phyloP scores from a whole-genome alignment of 495 filamentous ascomycete genomes.

The Aspergillus egyptiacus region DNA sequence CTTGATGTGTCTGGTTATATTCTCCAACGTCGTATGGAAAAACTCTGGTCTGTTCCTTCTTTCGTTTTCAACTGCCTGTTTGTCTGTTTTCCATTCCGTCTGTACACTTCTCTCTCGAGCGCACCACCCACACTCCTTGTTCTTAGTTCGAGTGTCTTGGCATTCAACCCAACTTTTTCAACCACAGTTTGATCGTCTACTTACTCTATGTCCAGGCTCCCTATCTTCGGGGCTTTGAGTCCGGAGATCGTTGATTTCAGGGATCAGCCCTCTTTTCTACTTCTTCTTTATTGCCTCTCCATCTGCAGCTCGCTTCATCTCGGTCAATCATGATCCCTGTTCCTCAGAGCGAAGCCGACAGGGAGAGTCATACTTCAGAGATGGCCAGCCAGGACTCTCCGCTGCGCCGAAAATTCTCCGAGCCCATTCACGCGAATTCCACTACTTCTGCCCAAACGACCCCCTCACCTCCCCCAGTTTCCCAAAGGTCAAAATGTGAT shows the following conservation, averaged over 20 bases:
- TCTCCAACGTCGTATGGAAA: not conserved
- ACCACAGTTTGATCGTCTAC: constrained; percentile 18
- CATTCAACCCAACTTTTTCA: constrained; percentile 38
- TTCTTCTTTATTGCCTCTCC: constrained; percentile 5
- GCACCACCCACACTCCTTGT: constrained; percentile 26
- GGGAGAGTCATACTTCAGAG: constrained; percentile 38
- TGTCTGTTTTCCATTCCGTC: constrained; percentile 1
- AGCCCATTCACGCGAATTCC: constrained; percentile 33
- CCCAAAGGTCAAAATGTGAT: constrained; percentile 26
- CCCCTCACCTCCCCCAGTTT: constrained; percentile 30
- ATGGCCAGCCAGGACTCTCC: constrained; percentile 40
- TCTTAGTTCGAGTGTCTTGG: constrained; percentile 30
- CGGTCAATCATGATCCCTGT: constrained; percentile 31
- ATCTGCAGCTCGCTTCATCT: constrained; percentile 1
- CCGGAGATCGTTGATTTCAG: constrained; percentile 4
- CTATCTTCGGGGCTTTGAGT: constrained; percentile 7
- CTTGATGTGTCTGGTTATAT: constrained; percentile 1
- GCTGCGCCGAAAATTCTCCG: constrained; percentile 42
- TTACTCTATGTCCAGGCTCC: constrained; percentile 33
- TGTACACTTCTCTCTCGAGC: constrained; percentile 18
- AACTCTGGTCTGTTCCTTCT: constrained; percentile 2
- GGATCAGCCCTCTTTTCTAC: constrained; percentile 11
- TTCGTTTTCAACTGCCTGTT: constrained; percentile 7
- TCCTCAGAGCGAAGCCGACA: constrained; percentile 32
- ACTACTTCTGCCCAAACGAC: constrained; percentile 35